Base-by-base conservation (phyloP, 108 stramenopile species). In the Pseudonitzschia pungens region DNA sequence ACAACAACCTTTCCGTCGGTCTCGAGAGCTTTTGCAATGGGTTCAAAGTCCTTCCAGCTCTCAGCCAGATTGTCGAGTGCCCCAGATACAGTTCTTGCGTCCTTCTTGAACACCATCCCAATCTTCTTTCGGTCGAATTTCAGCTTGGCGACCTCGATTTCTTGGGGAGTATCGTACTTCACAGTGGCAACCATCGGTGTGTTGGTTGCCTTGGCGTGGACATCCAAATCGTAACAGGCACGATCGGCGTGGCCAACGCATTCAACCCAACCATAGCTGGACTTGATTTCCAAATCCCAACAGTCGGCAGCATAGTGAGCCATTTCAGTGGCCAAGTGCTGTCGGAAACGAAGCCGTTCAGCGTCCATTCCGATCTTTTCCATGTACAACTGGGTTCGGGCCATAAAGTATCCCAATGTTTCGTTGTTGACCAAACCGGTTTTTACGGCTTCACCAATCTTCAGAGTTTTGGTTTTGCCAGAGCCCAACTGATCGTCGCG, bases 231-330 rank as follows among this genome's bases (percentile, higher is more conserved):
- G 77, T 99, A 99, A 74, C 98, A 98, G 15, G 98, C 94, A 73
- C 99, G 93, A 84, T 99, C 99, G 9, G 99, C 99, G 82, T 99
- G 99, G 28, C 99, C 99, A 24, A 98, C 99, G 75, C 99, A 99
- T 75, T 99, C 99, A 18, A 97, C 92, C 99, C 99, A 99, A 52
- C 99, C 99, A 80, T 97, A 97, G 32, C 91, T 88, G 22, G 91
- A 90, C 79, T 98, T 74, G 69, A 99, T 98, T 87, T 99, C 99
- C 73, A 98, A 84, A 84, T 99, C 99, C 99, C 99, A 99, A 87
- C 99, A 99, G 85, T 99, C 99, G 44, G 92, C 92, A 12, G 98
- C 99, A 74, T 99, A 99, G 83, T 99, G 99, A 14, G 99, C 98
- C 99, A 99, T 99, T 90, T 99, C 99, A 8, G 98, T 99, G 12